Evolutionary conservation across 108 stramenopile species (phyloP).

Genomic region (Cyclotella choctawhatcheeana): DNA sequence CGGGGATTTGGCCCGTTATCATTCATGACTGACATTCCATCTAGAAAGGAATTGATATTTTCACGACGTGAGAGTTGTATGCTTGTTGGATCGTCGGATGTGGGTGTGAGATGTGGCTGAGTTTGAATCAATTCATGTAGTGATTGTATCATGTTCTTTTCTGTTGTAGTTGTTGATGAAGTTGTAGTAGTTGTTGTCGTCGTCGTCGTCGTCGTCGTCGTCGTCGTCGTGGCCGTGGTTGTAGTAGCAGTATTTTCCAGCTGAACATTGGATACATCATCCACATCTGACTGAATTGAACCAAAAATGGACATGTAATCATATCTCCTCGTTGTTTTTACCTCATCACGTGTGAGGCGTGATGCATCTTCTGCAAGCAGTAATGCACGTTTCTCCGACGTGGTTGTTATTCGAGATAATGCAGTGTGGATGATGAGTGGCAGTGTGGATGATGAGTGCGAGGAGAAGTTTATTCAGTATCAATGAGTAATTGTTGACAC

Average conservation of each 20-base stretch:
- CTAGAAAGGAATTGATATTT: conserved; percentile 7
- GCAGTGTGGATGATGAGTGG: too few species aligned
- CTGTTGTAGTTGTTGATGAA: neutral
- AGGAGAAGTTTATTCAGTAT: too few species aligned
- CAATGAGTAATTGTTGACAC: too few species aligned
- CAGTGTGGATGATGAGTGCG: too few species aligned
- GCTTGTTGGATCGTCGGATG: conserved; percentile 6
- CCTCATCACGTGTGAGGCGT: neutral
- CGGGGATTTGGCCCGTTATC: conserved; percentile 5
- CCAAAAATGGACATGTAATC: conserved; percentile 12
- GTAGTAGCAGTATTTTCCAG: too few species aligned
- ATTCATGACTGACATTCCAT: conserved; percentile 24
- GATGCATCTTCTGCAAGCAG: conserved; percentile 6
- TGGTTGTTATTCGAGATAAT: neutral
- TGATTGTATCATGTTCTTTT: neutral
- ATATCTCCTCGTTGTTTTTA: neutral
- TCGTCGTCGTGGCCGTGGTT: too few species aligned
- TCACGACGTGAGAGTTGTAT: conserved; percentile 4
- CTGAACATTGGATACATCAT: neutral
- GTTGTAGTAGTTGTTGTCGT: neutral
- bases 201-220: too few species aligned
- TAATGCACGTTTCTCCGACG: neutral
- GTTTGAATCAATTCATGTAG: neutral
- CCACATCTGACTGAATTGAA: neutral
- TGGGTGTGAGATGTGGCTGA: neutral